Conservation (phyloP, 2,329 filamentous ascomycete genomes). For the Cladophialophora exuberans region DNA sequence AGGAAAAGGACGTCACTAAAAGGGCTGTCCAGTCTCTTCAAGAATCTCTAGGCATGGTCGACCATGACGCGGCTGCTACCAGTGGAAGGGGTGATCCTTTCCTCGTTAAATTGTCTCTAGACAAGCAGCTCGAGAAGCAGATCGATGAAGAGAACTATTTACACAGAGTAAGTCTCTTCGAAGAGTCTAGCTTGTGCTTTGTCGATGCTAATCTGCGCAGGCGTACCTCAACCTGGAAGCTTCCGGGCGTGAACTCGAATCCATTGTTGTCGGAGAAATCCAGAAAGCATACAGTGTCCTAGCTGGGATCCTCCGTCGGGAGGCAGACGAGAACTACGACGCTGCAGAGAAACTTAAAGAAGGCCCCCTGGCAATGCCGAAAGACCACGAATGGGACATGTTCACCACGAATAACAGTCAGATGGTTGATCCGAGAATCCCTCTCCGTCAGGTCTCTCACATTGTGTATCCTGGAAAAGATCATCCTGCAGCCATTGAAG, state of each 20-base stretch:
- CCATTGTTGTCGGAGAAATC: conserved; percentile 95
- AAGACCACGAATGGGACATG: conserved; percentile 85
- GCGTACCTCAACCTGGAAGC: conserved; percentile 93
- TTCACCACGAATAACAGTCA: conserved; percentile 82
- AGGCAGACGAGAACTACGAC: conserved; percentile 79
- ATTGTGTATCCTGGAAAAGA: conserved; percentile 92
- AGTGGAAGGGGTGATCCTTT: conserved; percentile 92
- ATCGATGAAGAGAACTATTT: conserved; percentile 97
- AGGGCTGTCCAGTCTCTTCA: conserved; percentile 80
- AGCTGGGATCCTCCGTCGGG: conserved; percentile 85
- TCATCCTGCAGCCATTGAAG: conserved; percentile 79
- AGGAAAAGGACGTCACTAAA: conserved; percentile 84
- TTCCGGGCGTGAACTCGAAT: conserved; percentile 91
- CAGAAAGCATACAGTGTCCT: conserved; percentile 97
- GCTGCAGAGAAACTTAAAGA: conserved; percentile 79
- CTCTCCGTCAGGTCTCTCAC: conserved; percentile 75
- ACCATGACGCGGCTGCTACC: conserved; percentile 73
- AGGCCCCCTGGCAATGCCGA: conserved; percentile 89
- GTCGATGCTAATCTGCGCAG: conserved; percentile 49
- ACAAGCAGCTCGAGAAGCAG: conserved; percentile 88
- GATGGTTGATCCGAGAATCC: conserved; percentile 82
- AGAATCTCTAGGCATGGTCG: conserved; percentile 76
- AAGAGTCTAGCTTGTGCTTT: neutral
- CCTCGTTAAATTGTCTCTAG: conserved; percentile 80
- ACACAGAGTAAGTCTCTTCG: conserved; percentile 69